Evolutionary conservation across 2,329 filamentous ascomycete species (phyloP), one percentile per base, ranked within the genome.

Genomic region (Neonectria coccinea): DNA sequence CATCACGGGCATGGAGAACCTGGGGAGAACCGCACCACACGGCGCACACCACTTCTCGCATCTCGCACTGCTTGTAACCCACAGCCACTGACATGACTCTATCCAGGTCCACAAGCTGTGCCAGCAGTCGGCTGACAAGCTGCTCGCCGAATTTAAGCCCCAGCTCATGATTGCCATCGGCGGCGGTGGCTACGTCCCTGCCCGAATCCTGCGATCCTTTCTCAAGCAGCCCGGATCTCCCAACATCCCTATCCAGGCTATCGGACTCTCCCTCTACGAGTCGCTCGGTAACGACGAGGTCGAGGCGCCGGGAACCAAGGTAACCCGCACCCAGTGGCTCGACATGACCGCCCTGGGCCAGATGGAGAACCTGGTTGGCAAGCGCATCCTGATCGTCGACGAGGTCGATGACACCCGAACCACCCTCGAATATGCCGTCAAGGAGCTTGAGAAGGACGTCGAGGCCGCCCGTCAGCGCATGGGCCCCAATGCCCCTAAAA

Each of bases 241-340:
- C 81, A 99, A 99, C 84, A 99, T 99, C 76, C 95, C 96, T 72
- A 99, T 99, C 81, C 96, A 99, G 86, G 96, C 96, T 70, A 99
- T 99, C 79, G 96, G 96, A 53, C 91, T 99, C 69, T 98, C 95
- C 22, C 90, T 99, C 60, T 99, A 99, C 85, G 96, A 99, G 83
- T 86, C 89, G 68, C 91, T 98, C 52, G 85, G 87, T 63, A 82
- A 84, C 62, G 79, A 81, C 55, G 83, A 82, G 64, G 80, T 82
- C 64, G 96, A 99, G 82, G 83, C 86, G 68, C 91, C 73, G 47
- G 95, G 95, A 71, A 97, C 93, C 70, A 96, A 97, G 83, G 96
- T 99, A 73, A 98, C 93, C 45, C 92, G 96, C 73, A 98, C 96
- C 42, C 96, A 99, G 87, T 99, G 96, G 96, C 89, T 99, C 62